A percentile compares a stretch with the other conserved stretches of the same genome.
Evolutionary conservation across 2,329 filamentous ascomycete genomes (phyloP).

Genomic region (Fusarium armeniacum): DNA sequence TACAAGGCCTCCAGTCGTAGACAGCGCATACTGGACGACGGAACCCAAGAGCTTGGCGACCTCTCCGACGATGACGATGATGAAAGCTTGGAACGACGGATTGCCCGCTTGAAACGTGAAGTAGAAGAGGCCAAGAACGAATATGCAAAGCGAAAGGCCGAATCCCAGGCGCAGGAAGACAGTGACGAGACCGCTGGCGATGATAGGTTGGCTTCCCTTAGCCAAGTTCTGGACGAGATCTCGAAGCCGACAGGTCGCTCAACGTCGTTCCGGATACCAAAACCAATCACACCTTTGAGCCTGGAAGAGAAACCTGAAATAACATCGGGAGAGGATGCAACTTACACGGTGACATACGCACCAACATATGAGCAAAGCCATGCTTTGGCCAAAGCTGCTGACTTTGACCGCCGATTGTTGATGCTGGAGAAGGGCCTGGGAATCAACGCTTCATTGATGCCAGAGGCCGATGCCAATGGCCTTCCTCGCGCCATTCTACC

Average conservation of each 20-base stretch:
- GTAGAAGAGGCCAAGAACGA: constrained; percentile 80
- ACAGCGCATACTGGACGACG: constrained; percentile 72
- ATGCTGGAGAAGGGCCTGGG: constrained; percentile 86
- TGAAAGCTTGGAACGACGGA: constrained; percentile 81
- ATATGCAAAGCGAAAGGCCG: constrained; percentile 67
- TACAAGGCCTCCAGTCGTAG: constrained; percentile 82
- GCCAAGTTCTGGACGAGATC: constrained; percentile 78
- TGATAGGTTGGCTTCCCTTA: constrained; percentile 72
- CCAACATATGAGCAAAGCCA: constrained; percentile 76
- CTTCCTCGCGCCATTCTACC: constrained; percentile 80
- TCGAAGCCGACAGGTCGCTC: constrained; percentile 52
- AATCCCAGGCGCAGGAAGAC: constrained; percentile 60
- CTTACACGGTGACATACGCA: constrained; percentile 75
- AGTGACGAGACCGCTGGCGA: constrained; percentile 61
- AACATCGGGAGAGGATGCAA: constrained; percentile 56
- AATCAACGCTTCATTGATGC: constrained; percentile 76
- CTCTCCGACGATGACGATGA: constrained; percentile 80
- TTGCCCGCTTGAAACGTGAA: constrained; percentile 86
- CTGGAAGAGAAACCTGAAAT: constrained; percentile 41
- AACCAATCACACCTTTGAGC: constrained; percentile 17
- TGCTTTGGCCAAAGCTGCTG: constrained; percentile 82
- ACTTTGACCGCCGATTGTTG: constrained; percentile 86
- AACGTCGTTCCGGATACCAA: constrained; percentile 28
- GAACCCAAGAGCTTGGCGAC: constrained; percentile 77
- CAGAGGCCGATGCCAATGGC: constrained; percentile 70